phyloP scores from a whole-genome alignment of 768 basidiomycete species.

The Suillus ampliporus region DNA sequence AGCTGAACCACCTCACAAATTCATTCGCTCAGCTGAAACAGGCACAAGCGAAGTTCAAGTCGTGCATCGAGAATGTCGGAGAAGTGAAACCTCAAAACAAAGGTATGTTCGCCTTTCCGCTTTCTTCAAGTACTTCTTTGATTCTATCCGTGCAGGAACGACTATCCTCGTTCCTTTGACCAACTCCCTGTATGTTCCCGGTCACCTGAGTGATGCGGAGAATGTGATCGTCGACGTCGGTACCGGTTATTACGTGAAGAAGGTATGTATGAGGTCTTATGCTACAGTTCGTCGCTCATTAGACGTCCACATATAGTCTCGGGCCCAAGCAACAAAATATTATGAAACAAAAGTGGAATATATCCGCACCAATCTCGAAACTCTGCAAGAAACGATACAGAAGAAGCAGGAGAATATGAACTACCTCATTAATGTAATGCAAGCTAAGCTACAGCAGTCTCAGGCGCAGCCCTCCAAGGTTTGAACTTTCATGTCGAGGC shows the following conservation, averaged over 20 bases:
- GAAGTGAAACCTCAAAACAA: conserved; percentile 77
- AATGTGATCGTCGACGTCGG: conserved; percentile 95
- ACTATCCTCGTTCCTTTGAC: conserved; percentile 91
- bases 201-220: conserved; percentile 80
- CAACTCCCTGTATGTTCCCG: conserved; percentile 94
- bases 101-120: conserved; percentile 40
- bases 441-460: conserved; percentile 56
- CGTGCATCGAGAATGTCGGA: conserved; percentile 80
- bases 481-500: conserved; percentile 1
- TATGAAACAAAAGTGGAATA: conserved; percentile 84
- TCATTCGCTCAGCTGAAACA: conserved; percentile 93
- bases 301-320: conserved; percentile 60
- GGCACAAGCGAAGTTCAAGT: conserved; percentile 90
- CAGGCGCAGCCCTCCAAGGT: conserved; percentile 11
- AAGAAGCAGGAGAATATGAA: conserved; percentile 92
- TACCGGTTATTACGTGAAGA: conserved; percentile 95
- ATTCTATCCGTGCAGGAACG: conserved; percentile 62
- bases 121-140: neutral
- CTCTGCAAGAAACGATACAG: conserved; percentile 86
- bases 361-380: conserved; percentile 83
- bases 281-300: neutral
- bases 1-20: conserved; percentile 88
- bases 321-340: conserved; percentile 78
- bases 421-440: conserved; percentile 74
- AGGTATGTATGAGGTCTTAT: conserved; percentile 54